These are phyloP conservation scores for Cicer chorassanicum DNA, from an alignment of 306 rosid genomes.

Conservation along the genomic window DNA sequence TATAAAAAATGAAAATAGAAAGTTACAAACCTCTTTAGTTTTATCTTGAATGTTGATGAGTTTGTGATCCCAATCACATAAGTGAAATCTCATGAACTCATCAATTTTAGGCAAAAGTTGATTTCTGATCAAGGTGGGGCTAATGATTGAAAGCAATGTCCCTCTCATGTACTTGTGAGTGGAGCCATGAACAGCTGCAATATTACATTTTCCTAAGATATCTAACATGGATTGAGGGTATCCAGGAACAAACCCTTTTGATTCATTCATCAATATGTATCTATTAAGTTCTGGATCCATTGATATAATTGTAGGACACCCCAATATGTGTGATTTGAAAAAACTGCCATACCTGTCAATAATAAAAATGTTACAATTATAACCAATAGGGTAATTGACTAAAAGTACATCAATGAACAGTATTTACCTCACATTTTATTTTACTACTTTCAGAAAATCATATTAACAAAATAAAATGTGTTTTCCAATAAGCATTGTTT, in stretches of 20 bases:
- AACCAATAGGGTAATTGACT: constrained; percentile 38
- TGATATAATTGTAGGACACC: constrained; percentile 95
- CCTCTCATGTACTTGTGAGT: constrained; percentile 95
- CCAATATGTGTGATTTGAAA: constrained; percentile 94
- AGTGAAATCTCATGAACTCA: constrained; percentile 77
- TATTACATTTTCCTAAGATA: constrained; percentile 85
- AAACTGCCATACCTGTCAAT: constrained; percentile 83
- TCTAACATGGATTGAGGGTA: constrained; percentile 98
- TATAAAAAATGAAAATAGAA: no score
- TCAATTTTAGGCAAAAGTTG: constrained; percentile 85
- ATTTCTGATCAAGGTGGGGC: constrained; percentile 71
- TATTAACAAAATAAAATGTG: constrained; percentile 29
- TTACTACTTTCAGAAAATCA: constrained; percentile 37
- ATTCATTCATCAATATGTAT: constrained; percentile 87
- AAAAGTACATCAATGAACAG: constrained; percentile 43
- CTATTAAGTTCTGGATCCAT: constrained; percentile 95
- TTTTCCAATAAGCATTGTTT: constrained; percentile 11
- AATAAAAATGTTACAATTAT: constrained; percentile 30
- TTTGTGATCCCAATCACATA: constrained; percentile 68
- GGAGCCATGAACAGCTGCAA: constrained; percentile 98
- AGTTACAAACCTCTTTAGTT: constrained; percentile 74
- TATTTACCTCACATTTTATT: constrained; percentile 44
- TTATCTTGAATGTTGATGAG: constrained; percentile 87
- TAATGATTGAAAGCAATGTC: constrained; percentile 80
- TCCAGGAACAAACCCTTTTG: constrained; percentile 96